A percentile compares a stretch with the other conserved stretches of the same genome.
These are phyloP conservation scores for Monilinia vaccinii-corymbosi DNA, from an alignment of 2,329 filamentous ascomycete species.

Conservation along the genomic window DNA sequence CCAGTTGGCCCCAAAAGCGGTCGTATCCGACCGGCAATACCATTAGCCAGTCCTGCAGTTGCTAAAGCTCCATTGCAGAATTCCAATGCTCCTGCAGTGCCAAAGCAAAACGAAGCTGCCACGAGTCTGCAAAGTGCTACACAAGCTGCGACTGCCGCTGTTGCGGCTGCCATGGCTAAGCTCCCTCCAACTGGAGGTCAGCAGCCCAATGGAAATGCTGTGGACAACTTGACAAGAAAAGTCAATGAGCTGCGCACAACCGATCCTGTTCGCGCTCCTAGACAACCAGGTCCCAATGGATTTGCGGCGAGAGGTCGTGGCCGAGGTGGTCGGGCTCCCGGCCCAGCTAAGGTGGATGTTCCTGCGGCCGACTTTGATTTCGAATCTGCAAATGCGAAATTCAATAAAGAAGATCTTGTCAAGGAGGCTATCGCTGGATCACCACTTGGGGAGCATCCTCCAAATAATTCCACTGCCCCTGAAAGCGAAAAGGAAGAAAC, in stretches of 20 bases:
- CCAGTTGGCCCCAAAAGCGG: conserved; percentile 36
- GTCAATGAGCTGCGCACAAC: conserved; percentile 69
- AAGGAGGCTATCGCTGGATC: conserved; percentile 85
- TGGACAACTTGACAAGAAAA: conserved; percentile 66
- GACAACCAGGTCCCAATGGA: conserved; percentile 36
- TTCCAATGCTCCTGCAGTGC: conserved; percentile 16
- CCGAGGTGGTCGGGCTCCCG: conserved; percentile 34
- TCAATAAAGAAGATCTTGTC: conserved; percentile 74
- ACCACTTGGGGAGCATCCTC: conserved; percentile 45
- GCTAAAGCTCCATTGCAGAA: conserved; percentile 32
- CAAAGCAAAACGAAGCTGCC: conserved; percentile 27
- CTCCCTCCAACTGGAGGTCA: conserved; percentile 34
- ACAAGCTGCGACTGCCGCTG: conserved; percentile 64
- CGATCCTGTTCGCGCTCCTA: conserved; percentile 42
- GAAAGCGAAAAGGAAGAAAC: conserved; percentile 30
- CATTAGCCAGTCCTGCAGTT: conserved; percentile 39
- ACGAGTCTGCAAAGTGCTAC: conserved; percentile 56
- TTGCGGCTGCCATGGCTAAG: conserved; percentile 73
- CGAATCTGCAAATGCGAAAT: conserved; percentile 74
- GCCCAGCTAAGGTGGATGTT: conserved; percentile 67
- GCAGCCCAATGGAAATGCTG: conserved; percentile 33
- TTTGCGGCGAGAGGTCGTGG: conserved; percentile 33
- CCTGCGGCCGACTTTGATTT: conserved; percentile 92
- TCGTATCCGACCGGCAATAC: conserved; percentile 57
- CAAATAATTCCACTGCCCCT: conserved; percentile 33